Evolutionary conservation across 2,329 filamentous ascomycete species (phyloP), one percentile per base, ranked within the genome.

Genomic region (Corinectria fuckeliana): DNA sequence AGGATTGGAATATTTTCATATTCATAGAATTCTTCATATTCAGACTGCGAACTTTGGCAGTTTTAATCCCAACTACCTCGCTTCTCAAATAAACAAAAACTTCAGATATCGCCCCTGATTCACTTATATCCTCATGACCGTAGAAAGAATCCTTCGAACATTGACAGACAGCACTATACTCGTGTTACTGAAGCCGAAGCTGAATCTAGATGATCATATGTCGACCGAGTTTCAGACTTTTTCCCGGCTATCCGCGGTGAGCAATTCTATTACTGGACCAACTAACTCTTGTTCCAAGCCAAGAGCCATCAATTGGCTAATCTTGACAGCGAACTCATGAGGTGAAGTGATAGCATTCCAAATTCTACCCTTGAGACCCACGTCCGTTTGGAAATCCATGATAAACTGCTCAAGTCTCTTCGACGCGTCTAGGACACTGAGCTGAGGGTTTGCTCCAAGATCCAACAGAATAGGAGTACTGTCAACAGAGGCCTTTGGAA

Each of bases 341-440:
- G 60, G 44, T 7, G 64, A 52, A 21, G 50, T 56, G 2, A 70
- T 25, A 23, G 64, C 51, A 4, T 62, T 48, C 70, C 68, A 71
- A 2, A 74, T 53, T 25, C 61, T 66, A 18, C 71, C 67, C 41
- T 73, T 73, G 8, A 58, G 45, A 34, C 49, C 54, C 49, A 72
- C 70, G 3, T 68, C 69, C 48, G 71, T 71, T 53, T 74, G 71
- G 8, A 58, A 70, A 26, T 74, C 69, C 21, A 65, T 45, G 4
- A 74, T 45, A 0, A 69, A 41, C 10, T 64, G 51, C 7, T 61
- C 54, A 1, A 73, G 57, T 2, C 64, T 54, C 11, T 60, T 41
- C 30, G 58, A 58, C 3, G 51, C 48, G 10, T 66, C 55, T 16
- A 70, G 34, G 7, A 64, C 53, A 11, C 54, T 53, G 39, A 70